phyloP scores from a whole-genome alignment of 1,284 basidiomycete genomes.

The Earliella scabrosa region DNA sequence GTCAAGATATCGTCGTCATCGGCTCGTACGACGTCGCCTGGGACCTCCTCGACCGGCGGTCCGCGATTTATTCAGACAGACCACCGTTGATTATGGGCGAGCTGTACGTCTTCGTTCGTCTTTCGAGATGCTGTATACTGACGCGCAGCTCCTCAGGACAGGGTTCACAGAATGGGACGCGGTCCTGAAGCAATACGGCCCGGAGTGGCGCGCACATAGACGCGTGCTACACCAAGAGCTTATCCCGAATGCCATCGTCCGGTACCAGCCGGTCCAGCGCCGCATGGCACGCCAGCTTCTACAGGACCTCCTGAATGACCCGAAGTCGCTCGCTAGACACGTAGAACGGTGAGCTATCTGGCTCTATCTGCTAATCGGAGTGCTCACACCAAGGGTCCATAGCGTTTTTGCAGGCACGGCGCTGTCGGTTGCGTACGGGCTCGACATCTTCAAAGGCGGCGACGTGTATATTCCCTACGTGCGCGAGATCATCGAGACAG shows the following conservation, averaged over 20 bases:
- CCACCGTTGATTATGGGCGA: slow-evolving; percentile 1
- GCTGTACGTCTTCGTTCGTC: slow-evolving; percentile 3
- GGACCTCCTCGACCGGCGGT: slow-evolving; percentile 46
- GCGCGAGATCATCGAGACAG: not conserved
- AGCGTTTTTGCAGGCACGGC: slow-evolving; percentile 3
- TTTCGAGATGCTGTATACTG: not conserved
- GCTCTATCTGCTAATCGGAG: no score
- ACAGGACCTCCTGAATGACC: not conserved
- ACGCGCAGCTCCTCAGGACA: not conserved
- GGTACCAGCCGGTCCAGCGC: slow-evolving; percentile 2
- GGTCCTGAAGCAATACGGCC: not conserved
- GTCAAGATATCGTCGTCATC: slow-evolving; percentile 10
- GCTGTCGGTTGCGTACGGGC: slow-evolving; percentile 3
- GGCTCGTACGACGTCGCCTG: slow-evolving; percentile 25
- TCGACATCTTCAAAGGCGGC: slow-evolving; percentile 10
- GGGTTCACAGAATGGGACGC: not conserved
- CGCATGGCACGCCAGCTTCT: not conserved
- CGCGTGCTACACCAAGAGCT: slow-evolving; percentile 5
- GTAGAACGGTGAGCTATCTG: not conserved
- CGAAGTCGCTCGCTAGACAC: not conserved
- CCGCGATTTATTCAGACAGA: slow-evolving; percentile 27
- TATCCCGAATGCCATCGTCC: not conserved
- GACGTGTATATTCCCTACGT: slow-evolving; percentile 16
- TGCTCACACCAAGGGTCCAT: no score
- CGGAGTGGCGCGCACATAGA: slow-evolving; percentile 5